Evolutionary conservation across 768 basidiomycete species (phyloP).

Genomic region (Leccinum barrowsii): DNA sequence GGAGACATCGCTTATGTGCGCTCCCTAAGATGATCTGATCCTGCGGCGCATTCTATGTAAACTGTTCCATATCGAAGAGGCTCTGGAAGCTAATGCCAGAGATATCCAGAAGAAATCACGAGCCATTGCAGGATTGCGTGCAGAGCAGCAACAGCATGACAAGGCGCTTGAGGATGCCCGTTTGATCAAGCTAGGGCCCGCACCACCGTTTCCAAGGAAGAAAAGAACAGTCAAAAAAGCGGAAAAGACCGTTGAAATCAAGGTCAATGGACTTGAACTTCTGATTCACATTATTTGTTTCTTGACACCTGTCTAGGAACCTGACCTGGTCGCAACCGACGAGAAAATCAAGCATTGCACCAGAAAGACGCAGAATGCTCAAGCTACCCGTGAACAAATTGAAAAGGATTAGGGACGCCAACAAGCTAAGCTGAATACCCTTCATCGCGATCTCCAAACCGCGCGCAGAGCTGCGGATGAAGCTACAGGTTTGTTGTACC

Average conservation of each 20-base stretch:
- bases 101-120: conserved; percentile 73
- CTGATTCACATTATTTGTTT: neutral
- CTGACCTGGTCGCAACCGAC: conserved; percentile 78
- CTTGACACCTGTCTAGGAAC: conserved; percentile 50
- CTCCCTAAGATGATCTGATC: conserved; percentile 69
- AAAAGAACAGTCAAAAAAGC: conserved; percentile 84
- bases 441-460: conserved; percentile 62
- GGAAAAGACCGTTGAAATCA: conserved; percentile 83
- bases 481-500: conserved; percentile 61
- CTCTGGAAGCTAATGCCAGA: conserved; percentile 67
- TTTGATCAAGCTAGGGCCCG: conserved; percentile 76
- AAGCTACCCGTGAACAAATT: conserved; percentile 60
- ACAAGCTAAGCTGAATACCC: conserved; percentile 47
- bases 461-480: conserved; percentile 69
- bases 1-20: conserved; percentile 4
- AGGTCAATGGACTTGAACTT: conserved; percentile 42
- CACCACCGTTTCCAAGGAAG: conserved; percentile 75
- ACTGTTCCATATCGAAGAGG: conserved; percentile 84
- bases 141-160: conserved; percentile 72
- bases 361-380: conserved; percentile 72
- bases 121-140: conserved; percentile 61
- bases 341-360: conserved; percentile 85
- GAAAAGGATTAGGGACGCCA: conserved; percentile 53
- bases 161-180: conserved; percentile 71
- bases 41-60: conserved; percentile 82